Percentiles rank a stretch among this genome's conserved stretches.
Evolutionary conservation across 805 yeast genomes (phyloP).

Genomic region (Brettanomyces bruxellensis): DNA sequence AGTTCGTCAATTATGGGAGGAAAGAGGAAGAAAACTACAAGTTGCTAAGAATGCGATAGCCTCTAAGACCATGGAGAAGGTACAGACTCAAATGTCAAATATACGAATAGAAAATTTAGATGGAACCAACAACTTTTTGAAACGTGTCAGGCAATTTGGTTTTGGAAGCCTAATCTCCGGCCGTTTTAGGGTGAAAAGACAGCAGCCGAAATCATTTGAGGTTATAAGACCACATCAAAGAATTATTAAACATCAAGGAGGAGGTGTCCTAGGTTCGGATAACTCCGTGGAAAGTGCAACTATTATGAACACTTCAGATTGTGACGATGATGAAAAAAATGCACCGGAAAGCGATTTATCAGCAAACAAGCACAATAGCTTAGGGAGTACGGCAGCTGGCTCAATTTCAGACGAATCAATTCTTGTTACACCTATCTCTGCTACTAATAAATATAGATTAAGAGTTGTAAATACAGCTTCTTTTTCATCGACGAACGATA

Average conservation of each 20-base stretch:
- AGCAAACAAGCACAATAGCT: too few relatives aligned
- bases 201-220: slow-evolving; percentile 10
- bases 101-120: not conserved
- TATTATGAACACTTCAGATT: too few relatives aligned
- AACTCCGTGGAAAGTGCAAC: too few relatives aligned
- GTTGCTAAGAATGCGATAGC: slow-evolving; percentile 7
- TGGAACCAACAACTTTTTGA: not conserved
- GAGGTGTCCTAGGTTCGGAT: too few relatives aligned
- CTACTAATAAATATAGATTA: too few relatives aligned
- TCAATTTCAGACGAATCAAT: too few relatives aligned
- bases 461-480: too few relatives aligned
- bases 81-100: not conserved
- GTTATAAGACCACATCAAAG: slow-evolving; percentile 22
- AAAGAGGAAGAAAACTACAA: slow-evolving; percentile 27
- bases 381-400: too few relatives aligned
- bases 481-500: too few relatives aligned
- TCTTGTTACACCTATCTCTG: too few relatives aligned
- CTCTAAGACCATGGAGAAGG: not conserved
- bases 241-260: not conserved
- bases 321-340: too few relatives aligned
- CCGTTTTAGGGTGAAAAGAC: not conserved
- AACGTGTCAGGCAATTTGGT: not conserved
- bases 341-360: too few relatives aligned
- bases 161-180: not conserved
- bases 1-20: slow-evolving; percentile 42